A percentile compares a stretch with the other conserved stretches of the same genome.
These are phyloP conservation scores for Cinchona pubescens DNA, from an alignment of 257 asterid species.

Conservation along the genomic window DNA sequence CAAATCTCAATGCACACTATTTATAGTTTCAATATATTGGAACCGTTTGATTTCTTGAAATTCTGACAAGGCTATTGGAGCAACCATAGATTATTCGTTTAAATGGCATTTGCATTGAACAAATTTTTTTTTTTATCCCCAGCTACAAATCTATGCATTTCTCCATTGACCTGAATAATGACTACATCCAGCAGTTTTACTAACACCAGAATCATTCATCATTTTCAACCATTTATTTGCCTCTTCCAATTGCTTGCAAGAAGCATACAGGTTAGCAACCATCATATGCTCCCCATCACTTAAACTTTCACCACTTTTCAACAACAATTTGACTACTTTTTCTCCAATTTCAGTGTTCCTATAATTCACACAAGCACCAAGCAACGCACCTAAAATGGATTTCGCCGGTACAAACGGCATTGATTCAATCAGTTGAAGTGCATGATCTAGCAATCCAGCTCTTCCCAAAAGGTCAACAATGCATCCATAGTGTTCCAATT, in stretches of 20 bases:
- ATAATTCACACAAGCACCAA: constrained; percentile 20
- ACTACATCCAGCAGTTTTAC: constrained; percentile 18
- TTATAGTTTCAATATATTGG: background rate
- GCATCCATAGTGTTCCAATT: constrained; percentile 19
- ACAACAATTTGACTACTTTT: background rate
- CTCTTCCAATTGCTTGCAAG: constrained; percentile 12
- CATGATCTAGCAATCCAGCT: constrained; percentile 13
- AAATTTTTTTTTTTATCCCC: constrained; percentile 1
- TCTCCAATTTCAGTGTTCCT: constrained; percentile 9
- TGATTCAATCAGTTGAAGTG: constrained; percentile 3
- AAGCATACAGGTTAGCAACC: constrained; percentile 15
- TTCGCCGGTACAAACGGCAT: constrained; percentile 12
- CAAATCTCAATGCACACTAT: background rate
- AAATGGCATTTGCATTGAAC: background rate
- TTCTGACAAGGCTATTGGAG: background rate
- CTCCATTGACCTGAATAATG: constrained; percentile 11
- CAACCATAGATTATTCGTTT: background rate
- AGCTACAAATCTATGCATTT: constrained; percentile 2
- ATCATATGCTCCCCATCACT: constrained; percentile 21
- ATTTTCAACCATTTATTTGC: constrained; percentile 11
- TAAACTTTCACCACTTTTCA: background rate
- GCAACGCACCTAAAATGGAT: constrained; percentile 11
- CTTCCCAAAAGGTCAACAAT: constrained; percentile 18
- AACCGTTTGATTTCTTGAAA: background rate
- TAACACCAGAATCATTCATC: constrained; percentile 16